Base-by-base conservation (phyloP, 2,329 filamentous ascomycete genomes). In the Colletotrichum orchidophilum region DNA sequence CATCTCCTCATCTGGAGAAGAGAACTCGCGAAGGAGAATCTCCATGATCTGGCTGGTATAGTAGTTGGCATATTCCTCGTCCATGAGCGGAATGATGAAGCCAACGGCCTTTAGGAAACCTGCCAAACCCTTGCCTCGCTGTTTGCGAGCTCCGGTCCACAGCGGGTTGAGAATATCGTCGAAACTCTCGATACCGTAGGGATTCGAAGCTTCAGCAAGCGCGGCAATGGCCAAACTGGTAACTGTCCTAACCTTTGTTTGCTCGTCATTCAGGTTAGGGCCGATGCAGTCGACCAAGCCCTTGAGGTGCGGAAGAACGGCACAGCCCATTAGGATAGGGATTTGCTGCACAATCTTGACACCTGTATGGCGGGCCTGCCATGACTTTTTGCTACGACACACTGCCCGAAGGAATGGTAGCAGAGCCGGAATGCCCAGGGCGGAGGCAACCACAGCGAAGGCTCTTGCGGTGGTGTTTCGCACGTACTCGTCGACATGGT, bases 301-400 rank as follows among this genome's bases (percentile, higher is more conserved):
- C 81, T 98, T 98, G 63, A 99, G 87, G 81, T 99, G 96, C 39
- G 96, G 96, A 29, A 99, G 85, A 62, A 99, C 94, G 54, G 96
- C 96, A 80, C 96, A 99, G 31, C 96, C 96, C 96, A 99, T 99
- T 5, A 99, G 85, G 75, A 99, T 99, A 26, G 96, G 96, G 77
- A 99, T 98, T 80, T 99, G 96, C 81, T 99, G 96, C 18, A 99
- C 94, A 79, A 99, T 99, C 86, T 99, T 99, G 75, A 99, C 96
- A 84, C 96, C 96, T 2, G 96, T 99, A 81, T 99, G 96, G 73
- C 96, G 89, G 63, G 96, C 96, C 80, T 98, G 95, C 96, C 96
- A 99, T 67, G 96, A 98, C 83, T 99, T 99, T 84, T 98, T 98
- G 84, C 95, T 97, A 80, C 95, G 92, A 80, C 96, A 99, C 21